Conservation (phyloP, 768 basidiomycete species). For the Astraeus odoratus region DNA sequence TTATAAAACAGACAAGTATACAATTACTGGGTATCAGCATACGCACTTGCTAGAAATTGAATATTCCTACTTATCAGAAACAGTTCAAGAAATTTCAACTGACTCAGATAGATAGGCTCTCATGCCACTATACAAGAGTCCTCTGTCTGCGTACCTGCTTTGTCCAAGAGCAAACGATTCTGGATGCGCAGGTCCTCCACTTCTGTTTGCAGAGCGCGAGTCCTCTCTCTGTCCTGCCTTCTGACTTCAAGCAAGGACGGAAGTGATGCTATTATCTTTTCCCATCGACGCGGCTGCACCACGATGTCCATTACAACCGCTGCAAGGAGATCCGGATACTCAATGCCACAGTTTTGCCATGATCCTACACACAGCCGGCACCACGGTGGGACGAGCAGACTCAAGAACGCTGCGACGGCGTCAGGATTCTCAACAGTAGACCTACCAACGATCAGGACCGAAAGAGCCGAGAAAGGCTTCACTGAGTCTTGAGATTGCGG, state of each 20-base stretch:
- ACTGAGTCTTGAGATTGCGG: conserved; percentile 4
- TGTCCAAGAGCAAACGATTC: conserved; percentile 37
- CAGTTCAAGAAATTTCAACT: not conserved
- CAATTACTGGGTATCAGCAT: no score
- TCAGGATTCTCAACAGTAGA: conserved; percentile 39
- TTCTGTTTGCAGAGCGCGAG: conserved; percentile 34
- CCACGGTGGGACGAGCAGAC: conserved; percentile 39
- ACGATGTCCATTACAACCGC: conserved; percentile 5
- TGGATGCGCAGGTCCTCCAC: conserved; percentile 45
- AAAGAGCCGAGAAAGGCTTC: conserved; percentile 15
- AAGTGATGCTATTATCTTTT: conserved; percentile 34
- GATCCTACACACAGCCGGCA: conserved; percentile 41
- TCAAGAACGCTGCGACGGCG: conserved; percentile 46
- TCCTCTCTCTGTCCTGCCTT: conserved; percentile 36
- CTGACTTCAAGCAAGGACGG: conserved; percentile 39
- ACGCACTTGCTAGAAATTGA: not conserved
- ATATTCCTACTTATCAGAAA: not conserved
- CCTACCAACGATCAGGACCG: conserved; percentile 40
- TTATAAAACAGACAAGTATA: no score
- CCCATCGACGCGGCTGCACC: conserved; percentile 33
- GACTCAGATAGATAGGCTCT: not conserved
- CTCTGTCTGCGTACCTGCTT: conserved; percentile 10
- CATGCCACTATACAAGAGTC: conserved; percentile 28
- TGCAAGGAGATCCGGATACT: conserved; percentile 7
- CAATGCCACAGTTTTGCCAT: conserved; percentile 30